Base-by-base conservation (phyloP, 352 stramenopile species). In the Aphanomyces euteiches region DNA sequence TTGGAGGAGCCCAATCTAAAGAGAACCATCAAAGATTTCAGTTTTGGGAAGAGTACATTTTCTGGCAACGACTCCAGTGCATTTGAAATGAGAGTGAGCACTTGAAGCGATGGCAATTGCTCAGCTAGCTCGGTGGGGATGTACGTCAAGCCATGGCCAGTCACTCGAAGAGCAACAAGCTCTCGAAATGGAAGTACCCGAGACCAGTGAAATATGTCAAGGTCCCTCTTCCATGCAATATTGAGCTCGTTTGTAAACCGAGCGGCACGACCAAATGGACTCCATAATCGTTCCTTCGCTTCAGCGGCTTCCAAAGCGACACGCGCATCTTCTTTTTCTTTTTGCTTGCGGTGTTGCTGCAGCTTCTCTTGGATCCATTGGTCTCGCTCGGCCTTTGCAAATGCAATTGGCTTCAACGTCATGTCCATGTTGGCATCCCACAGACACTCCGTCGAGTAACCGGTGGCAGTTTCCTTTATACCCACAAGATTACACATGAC, bases 221-320 rank as follows among this genome's bases (percentile, higher is more conserved):
- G 69, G 34, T 77, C 74, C 36, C 85, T 56, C 59, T 90, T 85
- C 82, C 84, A 91, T 2, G 84, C 80, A 13, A 91, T 74, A 39
- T 91, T 91, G 59, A 91, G 76, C 58, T 90, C 82, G 48, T 79
- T 79, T 0, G 77, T 79, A 13, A 72, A 56, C 28, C 72, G 74
- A 6, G 77, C 75, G 40, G 83, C 60, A 8, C 58, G 73, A 1
- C 76, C 58, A 60, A 82, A 89, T 7, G 82, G 80, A 38, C 67
- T 75, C 84, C 84, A 91, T 3, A 87, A 70, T 28, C 74, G 71
- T 37, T 84, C 63, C 12, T 81, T 75, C 34, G 72, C 74, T 7
- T 75, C 47, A 40, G 81, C 56, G 8, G 80, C 58, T 40, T 79
- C 79, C 34, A 56, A 56, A 2, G 69, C 66, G 54, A 78, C 71